Evolutionary conservation across 345 rosid species (phyloP).

Genomic region (Noccaea caerulescens): DNA sequence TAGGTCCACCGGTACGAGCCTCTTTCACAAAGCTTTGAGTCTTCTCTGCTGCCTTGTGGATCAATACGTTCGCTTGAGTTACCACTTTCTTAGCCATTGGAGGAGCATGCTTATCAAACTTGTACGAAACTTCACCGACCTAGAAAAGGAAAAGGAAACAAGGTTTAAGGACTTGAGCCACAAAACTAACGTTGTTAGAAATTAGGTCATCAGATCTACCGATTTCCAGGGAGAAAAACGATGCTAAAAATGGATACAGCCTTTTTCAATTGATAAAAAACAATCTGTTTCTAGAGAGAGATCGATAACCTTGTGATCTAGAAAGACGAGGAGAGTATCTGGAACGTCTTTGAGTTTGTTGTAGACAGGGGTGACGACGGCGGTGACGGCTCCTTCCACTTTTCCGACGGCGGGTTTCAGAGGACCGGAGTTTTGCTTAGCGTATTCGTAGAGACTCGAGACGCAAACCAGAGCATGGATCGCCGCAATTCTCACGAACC

Average conservation of each 20-base stretch:
- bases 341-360: constrained; percentile 67
- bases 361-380: constrained; percentile 72
- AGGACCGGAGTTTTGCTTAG: constrained; percentile 81
- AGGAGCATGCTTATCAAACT: constrained; percentile 81
- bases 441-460: constrained; percentile 66
- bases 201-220: constrained; percentile 19
- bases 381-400: constrained; percentile 68
- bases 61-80: constrained; percentile 47
- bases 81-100: constrained; percentile 59
- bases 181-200: not conserved
- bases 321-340: constrained; percentile 62
- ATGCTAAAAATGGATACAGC: not conserved
- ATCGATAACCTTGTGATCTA: constrained; percentile 70
- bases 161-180: not conserved
- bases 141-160: constrained; percentile 32
- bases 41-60: constrained; percentile 52
- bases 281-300: not conserved
- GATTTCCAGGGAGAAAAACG: not conserved
- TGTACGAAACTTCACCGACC: constrained; percentile 65
- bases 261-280: not conserved
- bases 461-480: constrained; percentile 55
- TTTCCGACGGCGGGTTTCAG: constrained; percentile 66
- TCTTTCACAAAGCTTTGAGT: constrained; percentile 54
- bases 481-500: constrained; percentile 65
- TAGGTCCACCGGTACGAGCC: constrained; percentile 62